These are phyloP conservation scores for Phytomonas sp. DNA, from an alignment of 208 protist genomes.

Conservation along the genomic window DNA sequence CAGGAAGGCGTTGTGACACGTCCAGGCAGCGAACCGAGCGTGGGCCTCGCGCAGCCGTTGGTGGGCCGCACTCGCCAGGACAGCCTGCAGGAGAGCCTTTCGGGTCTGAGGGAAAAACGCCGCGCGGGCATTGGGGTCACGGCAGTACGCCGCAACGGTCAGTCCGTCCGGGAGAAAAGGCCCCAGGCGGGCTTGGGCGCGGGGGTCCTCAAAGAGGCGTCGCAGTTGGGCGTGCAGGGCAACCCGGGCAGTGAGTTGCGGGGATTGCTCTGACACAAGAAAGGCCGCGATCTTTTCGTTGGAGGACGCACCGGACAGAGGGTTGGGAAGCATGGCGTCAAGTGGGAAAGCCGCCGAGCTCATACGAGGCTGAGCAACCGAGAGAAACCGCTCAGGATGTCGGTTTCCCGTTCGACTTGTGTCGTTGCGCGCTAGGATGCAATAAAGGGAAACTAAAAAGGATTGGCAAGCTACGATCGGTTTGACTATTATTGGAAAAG, in stretches of 20 bases:
- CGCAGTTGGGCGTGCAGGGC: conserved; percentile 78
- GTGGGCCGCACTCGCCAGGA: conserved; percentile 57
- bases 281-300: conserved; percentile 33
- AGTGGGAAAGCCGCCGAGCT: conserved; percentile 68
- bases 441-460: conserved; percentile 13
- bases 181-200: conserved; percentile 43
- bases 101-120: conserved; percentile 74
- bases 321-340: conserved; percentile 62
- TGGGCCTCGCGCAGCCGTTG: conserved; percentile 62
- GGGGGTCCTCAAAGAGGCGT: conserved; percentile 45
- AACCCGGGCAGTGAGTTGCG: conserved; percentile 60
- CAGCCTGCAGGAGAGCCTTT: conserved; percentile 50
- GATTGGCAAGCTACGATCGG: not conserved
- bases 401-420: not conserved
- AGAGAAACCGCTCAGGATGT: conserved; percentile 38
- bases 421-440: not conserved
- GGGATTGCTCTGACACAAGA: conserved; percentile 37
- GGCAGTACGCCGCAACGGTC: conserved; percentile 30
- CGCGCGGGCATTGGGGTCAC: conserved; percentile 51
- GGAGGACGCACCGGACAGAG: conserved; percentile 39
- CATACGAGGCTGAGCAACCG: conserved; percentile 45
- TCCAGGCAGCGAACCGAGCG: conserved; percentile 65
- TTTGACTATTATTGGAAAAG: conserved; percentile 5
- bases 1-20: conserved; percentile 63
- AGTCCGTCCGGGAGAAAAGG: conserved; percentile 49